Evolutionary conservation across 1,139 yeast genomes (phyloP).

Genomic region (Geotrichum fermentans): DNA sequence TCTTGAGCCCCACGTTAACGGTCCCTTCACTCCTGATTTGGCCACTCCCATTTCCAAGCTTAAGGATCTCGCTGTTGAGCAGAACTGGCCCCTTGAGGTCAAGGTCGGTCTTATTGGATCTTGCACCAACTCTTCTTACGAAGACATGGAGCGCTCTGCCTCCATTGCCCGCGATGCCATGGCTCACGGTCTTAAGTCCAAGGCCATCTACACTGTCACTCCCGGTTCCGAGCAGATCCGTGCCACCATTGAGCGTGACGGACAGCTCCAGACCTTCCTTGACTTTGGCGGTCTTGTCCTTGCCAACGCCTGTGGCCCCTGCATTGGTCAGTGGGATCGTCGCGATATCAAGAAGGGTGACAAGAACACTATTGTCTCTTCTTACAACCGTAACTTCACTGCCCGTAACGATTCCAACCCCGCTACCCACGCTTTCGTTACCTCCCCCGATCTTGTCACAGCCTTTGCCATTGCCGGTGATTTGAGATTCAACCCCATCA

Average conservation of each 20-base stretch:
- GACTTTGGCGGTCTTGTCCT: slow-evolving; percentile 92
- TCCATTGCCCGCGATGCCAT: slow-evolving; percentile 89
- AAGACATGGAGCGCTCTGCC: slow-evolving; percentile 97
- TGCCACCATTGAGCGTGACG: slow-evolving; percentile 97
- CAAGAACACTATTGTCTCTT: slow-evolving; percentile 95
- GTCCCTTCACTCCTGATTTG: slow-evolving; percentile 99
- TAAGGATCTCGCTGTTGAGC: slow-evolving; percentile 79
- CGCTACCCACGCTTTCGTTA: slow-evolving; percentile 94
- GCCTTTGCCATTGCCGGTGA: slow-evolving; percentile 97
- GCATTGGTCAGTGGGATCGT: slow-evolving; percentile 99
- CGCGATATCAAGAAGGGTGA: slow-evolving; percentile 96
- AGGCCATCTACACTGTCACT: slow-evolving; percentile 86
- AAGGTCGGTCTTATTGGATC: slow-evolving; percentile 97
- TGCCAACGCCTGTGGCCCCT: slow-evolving; percentile 99
- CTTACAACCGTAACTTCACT: slow-evolving; percentile 98
- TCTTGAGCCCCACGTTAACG: slow-evolving; percentile 95
- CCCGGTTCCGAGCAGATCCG: slow-evolving; percentile 99
- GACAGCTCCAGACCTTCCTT: slow-evolving; percentile 82
- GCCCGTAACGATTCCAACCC: slow-evolving; percentile 99
- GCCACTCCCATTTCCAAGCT: slow-evolving; percentile 95
- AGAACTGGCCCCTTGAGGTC: slow-evolving; percentile 92
- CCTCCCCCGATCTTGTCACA: slow-evolving; percentile 96
- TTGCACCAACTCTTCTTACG: slow-evolving; percentile 98
- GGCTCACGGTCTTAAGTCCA: slow-evolving; percentile 83
- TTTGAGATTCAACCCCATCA: slow-evolving; percentile 95